A percentile compares a stretch with the other conserved stretches of the same genome.
Conservation (phyloP, 192 early-diverging fungal species). For the Coemansia sp. region DNA sequence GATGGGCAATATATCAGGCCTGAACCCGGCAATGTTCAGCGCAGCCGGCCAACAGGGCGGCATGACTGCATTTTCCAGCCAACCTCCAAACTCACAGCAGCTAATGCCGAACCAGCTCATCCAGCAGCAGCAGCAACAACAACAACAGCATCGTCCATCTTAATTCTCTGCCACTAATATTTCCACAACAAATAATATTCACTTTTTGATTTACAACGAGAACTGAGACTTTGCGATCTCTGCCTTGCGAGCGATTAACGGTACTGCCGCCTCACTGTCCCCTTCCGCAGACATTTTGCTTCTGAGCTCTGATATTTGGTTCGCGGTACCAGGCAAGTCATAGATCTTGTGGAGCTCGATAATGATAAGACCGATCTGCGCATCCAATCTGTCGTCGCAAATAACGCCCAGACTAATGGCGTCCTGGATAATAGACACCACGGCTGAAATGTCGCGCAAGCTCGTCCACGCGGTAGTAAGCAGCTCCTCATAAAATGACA, state of each 20-base stretch:
- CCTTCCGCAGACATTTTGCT: constrained; percentile 7
- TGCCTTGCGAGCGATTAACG: not conserved
- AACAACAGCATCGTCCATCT: constrained; percentile 28
- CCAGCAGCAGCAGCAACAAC: constrained; percentile 32
- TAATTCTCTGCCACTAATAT: constrained; percentile 6
- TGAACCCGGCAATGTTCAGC: constrained; percentile 30
- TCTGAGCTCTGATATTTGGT: constrained; percentile 15
- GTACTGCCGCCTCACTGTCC: not conserved
- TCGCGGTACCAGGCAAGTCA: constrained; percentile 20
- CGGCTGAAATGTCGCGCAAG: constrained; percentile 30
- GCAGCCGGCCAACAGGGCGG: constrained; percentile 28
- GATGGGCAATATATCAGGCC: constrained; percentile 25
- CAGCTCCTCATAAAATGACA: constrained; percentile 36
- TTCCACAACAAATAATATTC: not conserved
- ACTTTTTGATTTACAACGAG: not conserved
- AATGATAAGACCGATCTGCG: constrained; percentile 33
- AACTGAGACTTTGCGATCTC: not conserved
- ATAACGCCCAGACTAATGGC: constrained; percentile 27
- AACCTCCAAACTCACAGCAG: constrained; percentile 38
- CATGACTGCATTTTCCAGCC: constrained; percentile 25
- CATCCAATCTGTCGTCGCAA: constrained; percentile 15
- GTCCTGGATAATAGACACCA: constrained; percentile 30
- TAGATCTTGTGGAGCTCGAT: constrained; percentile 32
- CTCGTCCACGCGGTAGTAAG: constrained; percentile 27
- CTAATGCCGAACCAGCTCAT: constrained; percentile 29